Evolutionary conservation across 2,329 filamentous ascomycete species (phyloP).

Genomic region (Cytospora schulzeri): DNA sequence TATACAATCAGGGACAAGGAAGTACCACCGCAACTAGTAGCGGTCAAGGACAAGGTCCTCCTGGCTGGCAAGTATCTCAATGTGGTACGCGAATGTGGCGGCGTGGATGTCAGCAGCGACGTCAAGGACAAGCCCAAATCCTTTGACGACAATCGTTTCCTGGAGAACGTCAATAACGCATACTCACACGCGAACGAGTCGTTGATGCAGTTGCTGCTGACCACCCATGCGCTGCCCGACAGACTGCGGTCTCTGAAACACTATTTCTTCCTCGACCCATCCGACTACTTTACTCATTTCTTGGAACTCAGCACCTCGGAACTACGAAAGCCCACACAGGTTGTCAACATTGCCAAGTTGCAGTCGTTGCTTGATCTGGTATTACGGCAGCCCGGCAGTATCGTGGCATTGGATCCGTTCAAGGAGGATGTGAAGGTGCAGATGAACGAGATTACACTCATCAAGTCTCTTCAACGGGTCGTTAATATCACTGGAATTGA

Average conservation of each 20-base stretch:
- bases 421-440: conserved; percentile 98
- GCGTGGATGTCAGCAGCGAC: conserved; percentile 88
- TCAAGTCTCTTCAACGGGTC: conserved; percentile 91
- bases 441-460: conserved; percentile 93
- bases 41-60: conserved; percentile 90
- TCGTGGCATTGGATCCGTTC: conserved; percentile 92
- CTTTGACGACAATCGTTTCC: conserved; percentile 87
- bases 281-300: conserved; percentile 98
- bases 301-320: conserved; percentile 89
- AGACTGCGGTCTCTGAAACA: conserved; percentile 91
- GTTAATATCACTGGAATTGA: conserved; percentile 97
- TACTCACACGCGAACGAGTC: conserved; percentile 96
- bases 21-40: conserved; percentile 87
- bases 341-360: conserved; percentile 88
- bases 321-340: conserved; percentile 83
- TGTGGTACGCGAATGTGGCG: conserved; percentile 94
- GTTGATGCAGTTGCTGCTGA: conserved; percentile 85
- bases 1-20: conserved; percentile 93
- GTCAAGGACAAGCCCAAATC: conserved; percentile 86
- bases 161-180: conserved; percentile 93
- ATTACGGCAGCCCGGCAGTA: conserved; percentile 90
- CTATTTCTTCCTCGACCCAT: conserved; percentile 98
- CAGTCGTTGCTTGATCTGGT: conserved; percentile 96
- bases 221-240: conserved; percentile 86
- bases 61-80: conserved; percentile 97